A percentile compares a stretch with the other conserved stretches of the same genome.
Evolutionary conservation across 208 protist genomes (phyloP).

Genomic region (Wallacemonas sp.): DNA sequence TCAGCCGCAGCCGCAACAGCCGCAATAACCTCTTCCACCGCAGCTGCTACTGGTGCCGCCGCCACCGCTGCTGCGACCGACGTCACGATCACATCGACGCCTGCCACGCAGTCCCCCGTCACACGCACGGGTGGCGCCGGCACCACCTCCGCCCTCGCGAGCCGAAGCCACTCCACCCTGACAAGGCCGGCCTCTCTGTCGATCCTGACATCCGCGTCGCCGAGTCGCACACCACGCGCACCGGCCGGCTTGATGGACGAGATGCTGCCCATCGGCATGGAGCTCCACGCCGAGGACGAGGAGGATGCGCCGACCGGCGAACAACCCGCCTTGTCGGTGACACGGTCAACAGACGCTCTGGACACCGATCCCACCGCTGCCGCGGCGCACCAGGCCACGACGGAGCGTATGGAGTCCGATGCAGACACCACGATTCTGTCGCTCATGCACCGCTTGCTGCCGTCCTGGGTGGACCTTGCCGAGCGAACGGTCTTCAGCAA

Average conservation of each 20-base stretch:
- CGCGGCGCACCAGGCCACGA: slow-evolving; percentile 2
- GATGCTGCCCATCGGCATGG: slow-evolving; percentile 3
- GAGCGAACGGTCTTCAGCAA: slow-evolving; percentile 57
- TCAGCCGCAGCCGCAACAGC: neutral
- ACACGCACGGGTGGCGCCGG: too few relatives aligned
- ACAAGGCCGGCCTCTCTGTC: too few relatives aligned
- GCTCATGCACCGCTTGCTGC: slow-evolving; percentile 55
- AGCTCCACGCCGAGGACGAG: neutral
- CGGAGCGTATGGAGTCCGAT: neutral
- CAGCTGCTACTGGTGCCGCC: too few relatives aligned
- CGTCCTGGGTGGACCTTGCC: slow-evolving; percentile 51
- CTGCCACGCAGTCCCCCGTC: neutral
- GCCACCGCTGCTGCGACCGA: neutral
- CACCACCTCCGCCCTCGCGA: too few relatives aligned
- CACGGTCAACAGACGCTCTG: slow-evolving; percentile 5
- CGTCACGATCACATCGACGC: too few relatives aligned
- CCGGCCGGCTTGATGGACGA: neutral
- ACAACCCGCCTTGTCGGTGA: slow-evolving; percentile 1
- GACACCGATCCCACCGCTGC: neutral
- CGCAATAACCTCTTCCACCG: neutral
- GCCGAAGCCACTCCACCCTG: too few relatives aligned
- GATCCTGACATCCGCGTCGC: neutral
- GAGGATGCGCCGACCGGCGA: neutral
- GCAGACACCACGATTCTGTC: slow-evolving; percentile 13
- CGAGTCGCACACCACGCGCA: neutral